Percentiles rank a stretch among this genome's conserved stretches.
phyloP scores from a whole-genome alignment of 768 basidiomycete species.

The Melanogaster broomeanus region DNA sequence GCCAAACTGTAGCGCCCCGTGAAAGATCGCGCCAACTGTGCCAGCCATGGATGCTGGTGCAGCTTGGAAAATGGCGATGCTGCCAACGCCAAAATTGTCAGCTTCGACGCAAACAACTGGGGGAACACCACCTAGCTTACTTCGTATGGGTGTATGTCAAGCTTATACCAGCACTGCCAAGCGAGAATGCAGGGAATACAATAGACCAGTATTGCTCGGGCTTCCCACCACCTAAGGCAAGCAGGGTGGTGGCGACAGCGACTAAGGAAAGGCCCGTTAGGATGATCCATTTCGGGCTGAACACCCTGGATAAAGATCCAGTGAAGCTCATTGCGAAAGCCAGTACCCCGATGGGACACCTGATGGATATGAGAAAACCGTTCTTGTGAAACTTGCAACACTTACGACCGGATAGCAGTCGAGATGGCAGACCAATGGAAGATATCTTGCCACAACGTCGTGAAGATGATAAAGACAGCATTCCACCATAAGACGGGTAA shows the following conservation, averaged over 20 bases:
- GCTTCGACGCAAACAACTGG: not conserved
- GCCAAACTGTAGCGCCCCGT: slow-evolving; percentile 53
- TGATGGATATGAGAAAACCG: slow-evolving; percentile 13
- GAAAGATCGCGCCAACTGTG: slow-evolving; percentile 59
- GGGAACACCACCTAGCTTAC: slow-evolving; percentile 34
- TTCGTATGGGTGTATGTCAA: slow-evolving; percentile 49
- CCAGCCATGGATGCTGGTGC: slow-evolving; percentile 52
- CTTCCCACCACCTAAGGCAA: slow-evolving; percentile 43
- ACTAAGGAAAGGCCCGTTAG: slow-evolving; percentile 41
- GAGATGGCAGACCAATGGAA: slow-evolving; percentile 45
- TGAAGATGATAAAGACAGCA: slow-evolving; percentile 34
- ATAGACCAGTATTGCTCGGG: slow-evolving; percentile 47
- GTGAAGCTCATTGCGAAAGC: slow-evolving; percentile 40
- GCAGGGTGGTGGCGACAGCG: slow-evolving; percentile 39
- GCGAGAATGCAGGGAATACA: slow-evolving; percentile 49
- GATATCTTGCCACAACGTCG: slow-evolving; percentile 42
- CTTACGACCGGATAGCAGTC: slow-evolving; percentile 41
- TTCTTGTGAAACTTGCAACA: not conserved
- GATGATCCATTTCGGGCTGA: slow-evolving; percentile 47
- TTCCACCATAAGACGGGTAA: slow-evolving; percentile 46
- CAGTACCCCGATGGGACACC: slow-evolving; percentile 44
- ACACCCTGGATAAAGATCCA: slow-evolving; percentile 38
- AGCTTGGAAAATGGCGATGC: slow-evolving; percentile 52
- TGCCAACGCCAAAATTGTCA: slow-evolving; percentile 15
- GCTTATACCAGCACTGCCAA: slow-evolving; percentile 49